Percentiles rank a stretch among this genome's conserved stretches.
Conservation (phyloP, 2,329 filamentous ascomycete species). For the Fusarium staphyleae region DNA sequence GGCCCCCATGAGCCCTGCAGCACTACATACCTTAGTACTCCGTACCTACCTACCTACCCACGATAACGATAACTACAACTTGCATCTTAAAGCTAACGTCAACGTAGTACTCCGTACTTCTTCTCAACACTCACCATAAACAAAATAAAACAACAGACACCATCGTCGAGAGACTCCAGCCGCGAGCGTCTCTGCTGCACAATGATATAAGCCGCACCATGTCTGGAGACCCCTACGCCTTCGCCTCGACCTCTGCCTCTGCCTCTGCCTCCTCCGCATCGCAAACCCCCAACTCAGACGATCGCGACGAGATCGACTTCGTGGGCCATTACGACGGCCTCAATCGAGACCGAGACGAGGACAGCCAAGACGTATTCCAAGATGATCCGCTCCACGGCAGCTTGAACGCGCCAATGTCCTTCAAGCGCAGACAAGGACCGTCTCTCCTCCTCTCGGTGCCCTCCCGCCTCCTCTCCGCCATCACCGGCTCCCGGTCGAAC, state of each 20-base stretch:
- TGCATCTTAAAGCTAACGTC: too few species aligned
- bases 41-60: not conserved
- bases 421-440: constrained; percentile 72
- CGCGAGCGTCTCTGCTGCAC: constrained; percentile 35
- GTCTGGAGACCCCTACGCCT: constrained; percentile 49
- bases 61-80: too few species aligned
- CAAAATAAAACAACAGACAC: not conserved
- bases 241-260: constrained; percentile 49
- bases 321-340: constrained; percentile 49
- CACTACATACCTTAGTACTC: not conserved
- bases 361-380: constrained; percentile 52
- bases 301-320: constrained; percentile 57
- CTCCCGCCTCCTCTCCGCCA: constrained; percentile 56
- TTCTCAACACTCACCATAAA: not conserved
- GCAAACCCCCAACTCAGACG: constrained; percentile 45
- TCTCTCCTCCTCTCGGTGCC: constrained; percentile 55
- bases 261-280: constrained; percentile 43
- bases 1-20: not conserved
- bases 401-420: constrained; percentile 65
- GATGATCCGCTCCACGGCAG: constrained; percentile 64
- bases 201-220: constrained; percentile 52
- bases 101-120: too few species aligned
- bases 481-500: constrained; percentile 45
- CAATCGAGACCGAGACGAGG: constrained; percentile 14
- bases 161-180: constrained; percentile 20